A percentile compares a stretch with the other conserved stretches of the same genome.
phyloP scores from a whole-genome alignment of 2,329 filamentous ascomycete species.

The Dactylellina sp. region DNA sequence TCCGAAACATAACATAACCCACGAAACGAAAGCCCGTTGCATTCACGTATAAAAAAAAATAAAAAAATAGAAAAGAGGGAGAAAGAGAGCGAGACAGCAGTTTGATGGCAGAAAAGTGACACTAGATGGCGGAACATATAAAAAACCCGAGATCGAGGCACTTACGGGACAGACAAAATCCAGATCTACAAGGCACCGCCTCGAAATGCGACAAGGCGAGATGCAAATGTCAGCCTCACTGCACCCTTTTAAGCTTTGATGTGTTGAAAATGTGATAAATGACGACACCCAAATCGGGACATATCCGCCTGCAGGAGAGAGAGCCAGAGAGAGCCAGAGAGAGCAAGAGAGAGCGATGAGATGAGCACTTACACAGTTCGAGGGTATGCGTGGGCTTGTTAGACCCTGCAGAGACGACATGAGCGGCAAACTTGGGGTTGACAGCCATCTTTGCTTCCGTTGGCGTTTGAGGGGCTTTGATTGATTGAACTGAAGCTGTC shows the following conservation, averaged over 20 bases:
- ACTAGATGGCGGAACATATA: neutral
- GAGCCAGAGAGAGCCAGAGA: too few relatives aligned
- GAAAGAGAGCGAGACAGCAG: too few relatives aligned
- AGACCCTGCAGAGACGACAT: constrained; percentile 61
- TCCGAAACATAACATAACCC: constrained; percentile 26
- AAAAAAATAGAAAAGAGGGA: too few relatives aligned
- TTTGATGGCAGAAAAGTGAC: constrained; percentile 2
- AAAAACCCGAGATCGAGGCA: constrained; percentile 11
- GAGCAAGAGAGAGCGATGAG: too few relatives aligned
- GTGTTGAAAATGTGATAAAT: constrained; percentile 57
- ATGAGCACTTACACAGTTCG: constrained; percentile 66
- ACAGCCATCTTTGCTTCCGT: constrained; percentile 57
- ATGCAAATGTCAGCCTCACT: constrained; percentile 37
- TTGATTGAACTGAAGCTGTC: constrained; percentile 31
- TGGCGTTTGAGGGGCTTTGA: constrained; percentile 19
- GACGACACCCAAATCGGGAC: constrained; percentile 33
- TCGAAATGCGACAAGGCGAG: constrained; percentile 49
- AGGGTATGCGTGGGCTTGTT: constrained; percentile 65
- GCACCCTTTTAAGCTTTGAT: constrained; percentile 2
- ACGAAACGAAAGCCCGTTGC: too few relatives aligned
- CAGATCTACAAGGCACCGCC: constrained; percentile 52
- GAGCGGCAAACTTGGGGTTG: constrained; percentile 62
- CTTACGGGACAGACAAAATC: constrained; percentile 56
- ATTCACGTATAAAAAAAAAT: too few relatives aligned
- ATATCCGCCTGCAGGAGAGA: neutral